A percentile compares a stretch with the other conserved stretches of the same genome.
Evolutionary conservation across 140 eudicot species (phyloP).

Genomic region (Stevia rebaudiana): DNA sequence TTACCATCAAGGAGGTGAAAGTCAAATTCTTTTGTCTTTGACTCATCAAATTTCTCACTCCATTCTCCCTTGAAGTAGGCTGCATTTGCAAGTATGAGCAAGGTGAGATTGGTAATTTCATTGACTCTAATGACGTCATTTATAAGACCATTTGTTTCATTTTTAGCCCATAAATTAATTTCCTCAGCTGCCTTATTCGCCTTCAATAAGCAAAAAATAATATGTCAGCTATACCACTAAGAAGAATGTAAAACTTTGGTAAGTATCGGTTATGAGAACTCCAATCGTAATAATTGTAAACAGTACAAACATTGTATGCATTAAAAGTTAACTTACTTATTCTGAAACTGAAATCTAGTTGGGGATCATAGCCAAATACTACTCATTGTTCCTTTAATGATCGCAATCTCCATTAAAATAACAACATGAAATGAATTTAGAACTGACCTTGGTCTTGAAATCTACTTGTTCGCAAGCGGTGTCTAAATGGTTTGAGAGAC

Average conservation of each 20-base stretch:
- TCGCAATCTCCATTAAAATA: neutral
- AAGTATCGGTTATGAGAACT: neutral
- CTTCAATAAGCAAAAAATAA: conserved; percentile 11
- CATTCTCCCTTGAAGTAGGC: conserved; percentile 47
- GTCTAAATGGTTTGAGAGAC: conserved; percentile 40
- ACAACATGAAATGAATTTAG: neutral
- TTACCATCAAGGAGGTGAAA: conserved; percentile 35
- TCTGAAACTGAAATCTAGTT: neutral
- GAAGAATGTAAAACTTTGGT: neutral
- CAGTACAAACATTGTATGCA: too few relatives aligned
- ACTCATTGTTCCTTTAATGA: too few relatives aligned
- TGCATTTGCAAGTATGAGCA: conserved; percentile 35
- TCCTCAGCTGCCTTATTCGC: conserved; percentile 18
- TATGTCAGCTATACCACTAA: neutral
- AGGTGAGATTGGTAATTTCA: neutral
- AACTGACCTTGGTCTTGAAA: conserved; percentile 54
- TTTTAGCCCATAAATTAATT: conserved; percentile 33
- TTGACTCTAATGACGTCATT: conserved; percentile 11
- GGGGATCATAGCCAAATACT: neutral
- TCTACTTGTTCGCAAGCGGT: conserved; percentile 47
- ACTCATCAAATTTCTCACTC: conserved; percentile 17
- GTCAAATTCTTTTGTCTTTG: conserved; percentile 11
- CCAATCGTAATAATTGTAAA: neutral
- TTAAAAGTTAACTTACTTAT: too few relatives aligned
- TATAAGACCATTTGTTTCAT: conserved; percentile 31